Percentiles rank a stretch among this genome's conserved stretches.
Evolutionary conservation across 1,284 basidiomycete genomes (phyloP).

Genomic region (Agroathelia rolfsii): DNA sequence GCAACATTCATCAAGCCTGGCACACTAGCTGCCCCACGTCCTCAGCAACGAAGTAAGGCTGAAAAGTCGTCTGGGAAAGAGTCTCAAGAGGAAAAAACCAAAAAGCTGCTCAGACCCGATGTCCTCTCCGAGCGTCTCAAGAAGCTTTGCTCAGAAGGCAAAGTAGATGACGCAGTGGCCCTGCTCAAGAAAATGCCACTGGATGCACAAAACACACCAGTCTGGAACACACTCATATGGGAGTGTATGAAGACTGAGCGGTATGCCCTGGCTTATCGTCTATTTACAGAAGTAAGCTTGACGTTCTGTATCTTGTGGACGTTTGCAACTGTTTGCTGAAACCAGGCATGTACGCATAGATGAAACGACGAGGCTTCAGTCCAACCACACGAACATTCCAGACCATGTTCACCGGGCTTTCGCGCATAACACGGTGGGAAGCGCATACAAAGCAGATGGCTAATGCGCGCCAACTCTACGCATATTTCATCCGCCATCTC

Average conservation of each 20-base stretch:
- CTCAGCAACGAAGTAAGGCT: neutral
- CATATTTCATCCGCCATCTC: slow-evolving; percentile 39
- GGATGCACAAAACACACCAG: slow-evolving; percentile 57
- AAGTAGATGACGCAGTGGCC: slow-evolving; percentile 47
- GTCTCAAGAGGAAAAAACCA: slow-evolving; percentile 7
- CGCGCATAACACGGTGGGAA: slow-evolving; percentile 48
- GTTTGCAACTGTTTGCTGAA: slow-evolving; percentile 2
- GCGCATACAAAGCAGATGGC: slow-evolving; percentile 44
- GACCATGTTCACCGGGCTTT: slow-evolving; percentile 53
- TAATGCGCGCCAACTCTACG: slow-evolving; percentile 49
- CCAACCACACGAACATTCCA: slow-evolving; percentile 56
- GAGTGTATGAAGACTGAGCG: slow-evolving; percentile 43
- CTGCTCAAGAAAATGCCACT: slow-evolving; percentile 54
- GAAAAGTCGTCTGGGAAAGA: no score
- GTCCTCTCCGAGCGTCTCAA: slow-evolving; percentile 47
- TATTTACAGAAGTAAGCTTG: slow-evolving; percentile 55
- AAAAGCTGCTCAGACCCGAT: slow-evolving; percentile 42
- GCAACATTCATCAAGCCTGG: no score
- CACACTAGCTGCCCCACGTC: neutral
- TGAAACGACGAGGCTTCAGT: slow-evolving; percentile 68
- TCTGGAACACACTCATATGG: slow-evolving; percentile 69
- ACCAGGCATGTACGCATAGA: slow-evolving; percentile 38
- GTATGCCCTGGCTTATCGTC: slow-evolving; percentile 45
- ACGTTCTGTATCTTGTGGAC: slow-evolving; percentile 6
- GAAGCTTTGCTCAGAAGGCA: slow-evolving; percentile 39